Base-by-base conservation (phyloP, 1,139 yeast species). In the Kodamaea sp. region DNA sequence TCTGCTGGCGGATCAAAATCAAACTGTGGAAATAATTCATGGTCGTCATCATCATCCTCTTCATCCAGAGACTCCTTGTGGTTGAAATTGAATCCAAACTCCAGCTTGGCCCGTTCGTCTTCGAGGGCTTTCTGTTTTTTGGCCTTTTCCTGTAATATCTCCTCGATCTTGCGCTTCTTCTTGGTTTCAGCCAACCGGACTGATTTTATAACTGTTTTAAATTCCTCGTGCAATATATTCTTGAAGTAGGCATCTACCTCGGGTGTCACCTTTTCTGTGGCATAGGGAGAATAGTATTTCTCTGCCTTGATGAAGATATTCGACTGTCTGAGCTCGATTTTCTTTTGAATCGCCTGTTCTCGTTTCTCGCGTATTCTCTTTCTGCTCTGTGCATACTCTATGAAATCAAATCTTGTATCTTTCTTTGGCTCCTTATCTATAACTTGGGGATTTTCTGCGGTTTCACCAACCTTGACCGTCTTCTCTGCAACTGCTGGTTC, bases 331-430 rank as follows among this genome's bases (percentile, higher is more conserved):
- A 41, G 48, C 19, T 44, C 55, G 29, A 48, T 48, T 37, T 44
- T 53, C 15, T 48, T 39, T 11, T 51, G 51, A 7, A 56, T 38
- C 3, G 50, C 49, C n/a, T 46, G 37, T n/a, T 46, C 45, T 11
- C 48, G 49, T 11, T 50, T 39, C 16, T 55, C 47, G 4, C 28
- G 20, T 13, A 44, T 32, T 10, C 29, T 32, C 13, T 37, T 36
- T 33, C 87, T 61, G 29, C 67, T 66, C 9, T 62, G 57, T 0
- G 87, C 80, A 49, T 79, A 80, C 24, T 61, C 75, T 9, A 69
- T 74, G 29, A 83, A 67, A 54, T 83, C 83, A 42, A 80, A 75
- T 6, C 51, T 44, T 31, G 62, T 64, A 30, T 6, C 12, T 18
- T 18, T 18, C 15, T 14, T 30, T 15, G 15, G n/a, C 20, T 10